Conservation (phyloP, 2,329 filamentous ascomycete species). For the Aspergillus udagawae region DNA sequence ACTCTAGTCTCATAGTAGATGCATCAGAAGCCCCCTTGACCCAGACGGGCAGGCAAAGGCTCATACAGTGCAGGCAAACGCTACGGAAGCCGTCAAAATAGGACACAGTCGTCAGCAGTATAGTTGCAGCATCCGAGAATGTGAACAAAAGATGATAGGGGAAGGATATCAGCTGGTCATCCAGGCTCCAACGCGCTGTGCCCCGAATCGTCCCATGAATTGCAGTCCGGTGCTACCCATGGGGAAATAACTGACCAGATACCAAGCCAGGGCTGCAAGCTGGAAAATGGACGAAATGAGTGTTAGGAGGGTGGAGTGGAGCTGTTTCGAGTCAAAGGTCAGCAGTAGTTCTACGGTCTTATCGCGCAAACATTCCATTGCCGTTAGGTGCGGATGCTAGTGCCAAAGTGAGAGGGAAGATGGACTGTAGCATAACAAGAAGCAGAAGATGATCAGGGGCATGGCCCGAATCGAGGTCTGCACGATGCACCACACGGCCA, state of each 20-base stretch:
- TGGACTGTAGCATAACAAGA: neutral
- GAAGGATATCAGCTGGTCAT: constrained; percentile 61
- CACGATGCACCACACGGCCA: neutral
- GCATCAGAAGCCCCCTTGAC: neutral
- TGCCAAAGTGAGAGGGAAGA: neutral
- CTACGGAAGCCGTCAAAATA: neutral
- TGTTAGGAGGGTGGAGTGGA: constrained; percentile 79
- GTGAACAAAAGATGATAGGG: neutral
- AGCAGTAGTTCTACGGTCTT: constrained; percentile 6
- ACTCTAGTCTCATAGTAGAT: neutral
- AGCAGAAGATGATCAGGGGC: neutral
- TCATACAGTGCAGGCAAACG: neutral
- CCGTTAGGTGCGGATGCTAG: neutral
- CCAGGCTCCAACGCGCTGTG: constrained; percentile 80
- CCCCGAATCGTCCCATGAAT: constrained; percentile 81
- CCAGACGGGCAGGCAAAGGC: neutral
- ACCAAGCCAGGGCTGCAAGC: constrained; percentile 80
- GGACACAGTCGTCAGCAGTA: neutral
- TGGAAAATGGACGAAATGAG: constrained; percentile 80
- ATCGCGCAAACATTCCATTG: neutral
- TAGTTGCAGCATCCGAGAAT: neutral
- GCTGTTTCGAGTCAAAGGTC: constrained; percentile 48
- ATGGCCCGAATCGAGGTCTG: neutral
- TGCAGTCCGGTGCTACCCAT: constrained; percentile 90
- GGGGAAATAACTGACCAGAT: constrained; percentile 94